A percentile compares a stretch with the other conserved stretches of the same genome.
These are phyloP conservation scores for Elsinoe batatas DNA, from an alignment of 2,329 filamentous ascomycete species.

Conservation along the genomic window DNA sequence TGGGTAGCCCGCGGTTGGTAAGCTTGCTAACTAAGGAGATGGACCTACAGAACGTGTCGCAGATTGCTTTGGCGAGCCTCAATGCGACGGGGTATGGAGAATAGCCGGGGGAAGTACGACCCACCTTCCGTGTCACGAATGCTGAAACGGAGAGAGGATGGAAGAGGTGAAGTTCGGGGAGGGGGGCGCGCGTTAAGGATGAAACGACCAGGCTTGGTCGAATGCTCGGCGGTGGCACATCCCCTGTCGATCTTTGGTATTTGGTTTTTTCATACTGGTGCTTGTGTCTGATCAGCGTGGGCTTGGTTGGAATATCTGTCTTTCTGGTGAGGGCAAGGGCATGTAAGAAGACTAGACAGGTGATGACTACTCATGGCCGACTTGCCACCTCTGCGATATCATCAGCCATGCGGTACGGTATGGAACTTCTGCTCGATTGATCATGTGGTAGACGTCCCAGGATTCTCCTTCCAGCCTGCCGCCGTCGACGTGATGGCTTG, in stretches of 20 bases:
- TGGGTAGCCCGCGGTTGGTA: background rate
- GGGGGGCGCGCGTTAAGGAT: background rate
- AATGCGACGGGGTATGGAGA: background rate
- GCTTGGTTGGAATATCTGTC: too few relatives aligned
- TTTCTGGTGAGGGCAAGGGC: background rate
- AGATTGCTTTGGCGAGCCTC: background rate
- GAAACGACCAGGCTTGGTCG: conserved; percentile 5
- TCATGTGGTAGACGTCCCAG: background rate
- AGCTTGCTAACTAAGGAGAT: background rate
- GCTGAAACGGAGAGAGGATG: conserved; percentile 6
- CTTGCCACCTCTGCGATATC: background rate
- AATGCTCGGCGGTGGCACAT: background rate
- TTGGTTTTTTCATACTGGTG: background rate
- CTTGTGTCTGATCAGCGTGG: too few relatives aligned
- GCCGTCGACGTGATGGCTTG: conserved; percentile 4
- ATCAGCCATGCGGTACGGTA: too few relatives aligned
- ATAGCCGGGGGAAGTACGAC: conserved; percentile 1
- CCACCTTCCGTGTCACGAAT: conserved; percentile 5
- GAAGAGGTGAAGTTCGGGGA: conserved; percentile 3
- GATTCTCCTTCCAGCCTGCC: background rate
- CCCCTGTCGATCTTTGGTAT: background rate
- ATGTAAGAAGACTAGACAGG: background rate
- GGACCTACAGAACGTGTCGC: background rate
- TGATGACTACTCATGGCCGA: background rate
- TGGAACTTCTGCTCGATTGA: too few relatives aligned